Evolutionary conservation across 2,329 filamentous ascomycete genomes (phyloP), one percentile per base, ranked within the genome.

Genomic region (Chrysoporthe puriensis): DNA sequence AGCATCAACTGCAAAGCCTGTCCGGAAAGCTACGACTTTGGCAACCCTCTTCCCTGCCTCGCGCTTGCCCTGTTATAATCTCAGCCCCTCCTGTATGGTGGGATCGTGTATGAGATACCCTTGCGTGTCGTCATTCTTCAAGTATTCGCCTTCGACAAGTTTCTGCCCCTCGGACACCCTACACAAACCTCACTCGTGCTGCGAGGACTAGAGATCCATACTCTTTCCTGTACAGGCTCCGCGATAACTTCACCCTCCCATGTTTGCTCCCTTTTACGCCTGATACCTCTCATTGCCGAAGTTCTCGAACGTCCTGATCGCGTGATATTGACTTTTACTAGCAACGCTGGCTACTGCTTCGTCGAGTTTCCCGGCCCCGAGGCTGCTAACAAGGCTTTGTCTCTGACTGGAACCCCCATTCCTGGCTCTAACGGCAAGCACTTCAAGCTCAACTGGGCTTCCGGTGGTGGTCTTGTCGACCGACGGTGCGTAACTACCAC

Each of bases 391-490:
- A 97, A 97, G 85, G 96, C 96, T 48, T 87, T 99, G n/a, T 85
- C 85, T 59, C 85, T 98, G 62, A 98, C 97, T 78, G 95, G 96
- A 62, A 91, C 89, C 66, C 84, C 92, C 60, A 97, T 99, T 73
- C 94, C 95, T 58, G 97, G 97, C 86, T 97, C 94, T 70, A 64
- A 70, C 21, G 91, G 91, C 75, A 93, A 96, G 56, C 91, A 93
- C 61, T 99, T 99, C 88, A 98, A 98, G 86, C 89, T 99, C 70
- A 99, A 99, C 88, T 99, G 96, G 96, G 96, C 96, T 73, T 97
- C 94, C 72, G 96, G 96, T 73, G 96, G 96, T 76, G 96, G 96
- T 67, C 87, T 99, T 54, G 93, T 96, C 73, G 96, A 99, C 80
- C 91, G 96, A 79, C 92, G 93, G 92, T 93, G 83, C 77, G 87